These are phyloP conservation scores for Rhizomucor pusillus DNA, from an alignment of 371 early-diverging fungal genomes.

Conservation along the genomic window DNA sequence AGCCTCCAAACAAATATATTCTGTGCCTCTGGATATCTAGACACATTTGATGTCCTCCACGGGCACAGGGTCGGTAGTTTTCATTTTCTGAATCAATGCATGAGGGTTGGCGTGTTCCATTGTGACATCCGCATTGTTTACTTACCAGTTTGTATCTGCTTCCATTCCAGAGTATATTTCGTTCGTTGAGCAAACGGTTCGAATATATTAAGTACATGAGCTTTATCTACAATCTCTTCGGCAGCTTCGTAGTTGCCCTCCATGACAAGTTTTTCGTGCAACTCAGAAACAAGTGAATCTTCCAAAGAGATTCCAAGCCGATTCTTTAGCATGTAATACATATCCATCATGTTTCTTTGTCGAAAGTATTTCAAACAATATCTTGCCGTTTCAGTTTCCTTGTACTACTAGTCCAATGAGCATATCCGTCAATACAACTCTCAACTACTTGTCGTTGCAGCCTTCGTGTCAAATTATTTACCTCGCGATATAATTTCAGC, in stretches of 20 bases:
- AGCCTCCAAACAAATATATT: constrained; percentile 95
- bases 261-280: constrained; percentile 67
- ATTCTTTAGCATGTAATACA: constrained; percentile 66
- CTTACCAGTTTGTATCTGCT: constrained; percentile 40
- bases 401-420: constrained; percentile 42
- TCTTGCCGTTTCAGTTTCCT: constrained; percentile 78
- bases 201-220: constrained; percentile 62
- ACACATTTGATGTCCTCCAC: constrained; percentile 98
- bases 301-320: constrained; percentile 70
- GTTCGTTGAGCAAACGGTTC: constrained; percentile 62
- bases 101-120: not conserved
- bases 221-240: constrained; percentile 66
- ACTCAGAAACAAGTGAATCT: constrained; percentile 72
- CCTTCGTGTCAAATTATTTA: too few relatives aligned
- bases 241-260: constrained; percentile 71
- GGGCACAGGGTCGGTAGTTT: constrained; percentile 50
- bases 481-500: too few relatives aligned
- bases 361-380: constrained; percentile 89
- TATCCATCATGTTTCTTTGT: constrained; percentile 72
- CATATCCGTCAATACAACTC: constrained; percentile 56
- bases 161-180: constrained; percentile 77
- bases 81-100: too few relatives aligned
- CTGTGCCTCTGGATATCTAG: constrained; percentile 70
- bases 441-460: too few relatives aligned
- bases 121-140: constrained; percentile 14